Evolutionary conservation across 2,329 filamentous ascomycete genomes (phyloP), one percentile per base, ranked within the genome.

Genomic region (Claviceps sp.): DNA sequence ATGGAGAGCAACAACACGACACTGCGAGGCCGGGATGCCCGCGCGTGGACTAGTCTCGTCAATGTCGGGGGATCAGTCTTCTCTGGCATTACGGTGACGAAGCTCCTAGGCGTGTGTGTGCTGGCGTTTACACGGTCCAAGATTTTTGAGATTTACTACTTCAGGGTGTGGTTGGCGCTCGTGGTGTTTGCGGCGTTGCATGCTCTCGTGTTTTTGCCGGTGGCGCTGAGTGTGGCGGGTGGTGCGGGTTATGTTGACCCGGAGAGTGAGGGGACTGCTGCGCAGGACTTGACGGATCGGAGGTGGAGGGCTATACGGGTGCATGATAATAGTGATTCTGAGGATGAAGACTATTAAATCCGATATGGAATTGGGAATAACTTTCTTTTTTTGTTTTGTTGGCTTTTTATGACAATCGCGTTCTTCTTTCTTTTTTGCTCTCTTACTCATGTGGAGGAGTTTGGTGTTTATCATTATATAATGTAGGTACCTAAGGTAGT

Each of bases 101-200:
- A 98, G 69, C 77, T 98, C 1, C 73, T 98, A 2, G 93, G 93
- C 3, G 91, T 98, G 0, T 84, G 78, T 46, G 93, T 98, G 39
- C 74, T 98, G 19, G 93, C 93, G 0, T 98, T 96, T 63, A 98
- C 93, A 7, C 76, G 87, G 50, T 95, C 88, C 67, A 98, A 97
- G 79, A 98, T 98, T 63, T 98, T 98, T 62, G 94, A 98, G 72
- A 89, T 98, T 53, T 98, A 98, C 71, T 98, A 98, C 70, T 98
- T 98, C 76, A 80, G 93, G 44, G 87, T 98, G 44, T 98, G 93
- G 93, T 73, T 96, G 17, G 85, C 90, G 6, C 78, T 98, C 51
- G 90, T 98, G 11, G 66, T 94, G 10, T 91, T 95, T 66, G 94
- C 90, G 2, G 88, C 88, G 7, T 77, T 84, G 10, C 93, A 98